Percentiles rank a stretch among this genome's conserved stretches.
These are phyloP conservation scores for Chenopodium formosanum DNA, from an alignment of 148 eudicot genomes.

Conservation along the genomic window DNA sequence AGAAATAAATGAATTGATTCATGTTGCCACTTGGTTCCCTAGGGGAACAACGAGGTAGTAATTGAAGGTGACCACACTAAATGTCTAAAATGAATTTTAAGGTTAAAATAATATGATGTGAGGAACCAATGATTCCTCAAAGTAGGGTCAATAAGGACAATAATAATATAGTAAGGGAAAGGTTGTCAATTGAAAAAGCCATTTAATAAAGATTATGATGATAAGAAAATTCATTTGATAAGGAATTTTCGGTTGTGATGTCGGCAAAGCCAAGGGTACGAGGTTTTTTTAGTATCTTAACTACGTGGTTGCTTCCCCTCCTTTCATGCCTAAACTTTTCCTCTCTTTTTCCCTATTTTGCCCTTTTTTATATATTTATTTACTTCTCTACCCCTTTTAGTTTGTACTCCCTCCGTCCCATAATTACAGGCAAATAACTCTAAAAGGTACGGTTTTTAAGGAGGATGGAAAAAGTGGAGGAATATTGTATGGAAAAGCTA, in stretches of 20 bases:
- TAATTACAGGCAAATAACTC: too few relatives aligned
- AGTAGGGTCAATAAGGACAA: neutral
- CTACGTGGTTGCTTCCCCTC: constrained; percentile 30
- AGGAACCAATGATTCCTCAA: neutral
- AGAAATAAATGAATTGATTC: constrained; percentile 2
- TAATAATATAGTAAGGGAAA: neutral
- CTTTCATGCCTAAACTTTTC: constrained; percentile 11
- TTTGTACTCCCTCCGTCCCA: neutral
- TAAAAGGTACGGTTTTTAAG: too few relatives aligned
- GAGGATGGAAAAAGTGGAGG: too few relatives aligned
- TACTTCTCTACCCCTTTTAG: neutral
- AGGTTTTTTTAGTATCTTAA: constrained; percentile 15
- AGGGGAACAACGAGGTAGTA: constrained; percentile 3
- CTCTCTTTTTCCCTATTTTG: neutral
- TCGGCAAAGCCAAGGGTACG: constrained; percentile 31
- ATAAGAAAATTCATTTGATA: neutral
- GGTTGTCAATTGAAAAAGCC: neutral
- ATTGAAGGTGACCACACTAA: constrained; percentile 13
- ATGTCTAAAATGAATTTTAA: neutral
- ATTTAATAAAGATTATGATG: neutral
- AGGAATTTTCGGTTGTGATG: constrained; percentile 15
- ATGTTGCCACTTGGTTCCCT: neutral
- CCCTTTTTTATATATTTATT: neutral
- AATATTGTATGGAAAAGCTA: too few relatives aligned
- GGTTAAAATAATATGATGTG: constrained; percentile 17